Conservation (phyloP, 805 yeast genomes). For the Lipomyces chichibuensis region DNA sequence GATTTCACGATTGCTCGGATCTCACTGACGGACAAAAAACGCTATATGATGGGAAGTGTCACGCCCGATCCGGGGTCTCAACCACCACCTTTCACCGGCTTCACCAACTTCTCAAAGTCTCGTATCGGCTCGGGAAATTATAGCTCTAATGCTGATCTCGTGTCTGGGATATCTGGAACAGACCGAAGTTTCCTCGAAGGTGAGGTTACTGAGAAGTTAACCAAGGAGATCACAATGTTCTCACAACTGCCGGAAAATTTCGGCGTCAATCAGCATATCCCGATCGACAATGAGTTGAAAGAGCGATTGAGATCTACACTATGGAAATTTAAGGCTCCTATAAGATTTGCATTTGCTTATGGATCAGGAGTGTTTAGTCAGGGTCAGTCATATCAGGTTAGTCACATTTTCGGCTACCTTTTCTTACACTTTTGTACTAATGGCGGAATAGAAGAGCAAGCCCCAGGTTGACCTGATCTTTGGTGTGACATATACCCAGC, state of each 20-base stretch:
- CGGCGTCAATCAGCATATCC: slow-evolving; percentile 61
- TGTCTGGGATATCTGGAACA: neutral
- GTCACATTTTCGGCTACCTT: neutral
- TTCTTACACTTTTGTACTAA: neutral
- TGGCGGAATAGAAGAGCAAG: slow-evolving; percentile 39
- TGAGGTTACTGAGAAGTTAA: slow-evolving; percentile 7
- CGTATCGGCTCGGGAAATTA: neutral
- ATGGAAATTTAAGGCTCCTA: slow-evolving; percentile 67
- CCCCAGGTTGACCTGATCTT: slow-evolving; percentile 86
- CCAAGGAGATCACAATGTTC: slow-evolving; percentile 37
- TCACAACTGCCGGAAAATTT: slow-evolving; percentile 58
- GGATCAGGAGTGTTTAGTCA: slow-evolving; percentile 94
- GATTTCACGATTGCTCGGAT: neutral
- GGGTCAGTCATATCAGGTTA: slow-evolving; percentile 44
- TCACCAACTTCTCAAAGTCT: neutral
- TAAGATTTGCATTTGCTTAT: slow-evolving; percentile 83
- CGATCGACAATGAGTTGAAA: slow-evolving; percentile 51
- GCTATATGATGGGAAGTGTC: neutral
- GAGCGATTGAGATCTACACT: slow-evolving; percentile 54
- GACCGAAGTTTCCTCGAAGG: neutral
- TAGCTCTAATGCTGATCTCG: neutral
- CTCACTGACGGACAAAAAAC: neutral
- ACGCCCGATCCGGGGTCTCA: neutral
- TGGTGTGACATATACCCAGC: slow-evolving; percentile 71
- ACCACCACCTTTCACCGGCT: neutral